Conservation (phyloP, 495 filamentous ascomycete genomes). For the Aspergillus biplanus region DNA sequence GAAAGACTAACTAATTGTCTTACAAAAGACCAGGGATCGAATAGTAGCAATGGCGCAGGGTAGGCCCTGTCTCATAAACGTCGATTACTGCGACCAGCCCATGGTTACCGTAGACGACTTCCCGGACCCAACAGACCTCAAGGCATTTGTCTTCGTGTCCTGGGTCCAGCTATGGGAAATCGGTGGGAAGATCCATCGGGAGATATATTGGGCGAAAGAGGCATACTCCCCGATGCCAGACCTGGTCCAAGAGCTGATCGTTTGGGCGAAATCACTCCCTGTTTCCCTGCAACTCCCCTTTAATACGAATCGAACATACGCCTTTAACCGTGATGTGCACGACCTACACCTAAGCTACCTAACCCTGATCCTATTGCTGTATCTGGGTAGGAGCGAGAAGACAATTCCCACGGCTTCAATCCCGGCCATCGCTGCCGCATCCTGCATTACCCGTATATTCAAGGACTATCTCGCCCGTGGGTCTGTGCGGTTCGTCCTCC, state of each 20-base stretch:
- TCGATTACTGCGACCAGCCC: not conserved
- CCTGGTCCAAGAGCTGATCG: not conserved
- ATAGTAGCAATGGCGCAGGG: not conserved
- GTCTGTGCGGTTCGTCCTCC: not conserved
- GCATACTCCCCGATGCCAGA: not conserved
- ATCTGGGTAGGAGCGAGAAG: not conserved
- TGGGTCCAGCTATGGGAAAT: slow-evolving; percentile 4
- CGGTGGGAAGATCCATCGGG: not conserved
- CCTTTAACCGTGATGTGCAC: not conserved
- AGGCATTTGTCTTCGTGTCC: not conserved
- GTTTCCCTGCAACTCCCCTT: not conserved
- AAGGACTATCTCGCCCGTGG: slow-evolving; percentile 4
- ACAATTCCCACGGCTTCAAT: not conserved
- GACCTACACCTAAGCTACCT: slow-evolving; percentile 3
- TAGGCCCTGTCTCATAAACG: not conserved
- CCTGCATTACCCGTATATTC: slow-evolving; percentile 1
- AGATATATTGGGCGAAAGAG: not conserved
- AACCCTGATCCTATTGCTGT: not conserved
- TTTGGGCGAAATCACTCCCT: not conserved
- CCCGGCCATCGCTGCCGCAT: not conserved
- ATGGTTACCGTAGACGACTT: slow-evolving; percentile 2
- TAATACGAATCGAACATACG: not conserved
- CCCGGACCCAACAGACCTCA: not conserved
- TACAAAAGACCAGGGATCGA: not conserved
- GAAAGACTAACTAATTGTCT: not conserved